Evolutionary conservation across 495 filamentous ascomycete species (phyloP), one percentile per base, ranked within the genome.

Genomic region (Xylaria longipes): DNA sequence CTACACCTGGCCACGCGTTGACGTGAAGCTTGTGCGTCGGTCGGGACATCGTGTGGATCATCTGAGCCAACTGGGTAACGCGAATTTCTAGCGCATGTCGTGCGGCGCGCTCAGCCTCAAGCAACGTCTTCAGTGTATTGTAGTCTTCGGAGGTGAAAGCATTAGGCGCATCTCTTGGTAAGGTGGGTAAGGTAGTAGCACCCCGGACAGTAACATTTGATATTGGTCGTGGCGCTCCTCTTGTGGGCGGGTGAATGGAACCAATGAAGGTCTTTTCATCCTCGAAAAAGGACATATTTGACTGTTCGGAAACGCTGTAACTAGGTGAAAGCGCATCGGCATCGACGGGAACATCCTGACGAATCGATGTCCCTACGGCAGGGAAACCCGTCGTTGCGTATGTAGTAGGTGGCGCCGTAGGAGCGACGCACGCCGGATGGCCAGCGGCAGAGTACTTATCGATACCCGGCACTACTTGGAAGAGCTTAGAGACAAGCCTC

Each of bases 61-160:
- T 80, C 20, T 84, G 81, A 46, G 80, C 81, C 1, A 89, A 77
- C 68, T 79, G 82, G 63, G 78, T 82, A 27, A 89, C 86, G 62
- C 85, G 78, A 1, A 78, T 78, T 73, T 89, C 87, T n/a, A 89
- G 81, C 6, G 79, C 79, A 25, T 81, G 82, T 1, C 87, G 84
- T 11, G 84, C 83, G 5, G 82, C 79, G 64, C 84, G 84, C 72
- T 89, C 87, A 22, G 77, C 70, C 31, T 86, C 83, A 22, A 89
- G 82, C 56, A 86, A 78, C n/a, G 81, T 75, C 33, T 80, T 74
- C 11, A 86, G 75, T 5, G 74, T 70, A 1, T 77, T 79, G 63
- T 83, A 80, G 52, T 85, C 77, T 22, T 84, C 82, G 1, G 64
- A 50, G 45, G 78, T 78, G 14, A 79, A 63, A 22, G 71, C 29